Base-by-base conservation (phyloP, 345 rosid species). In the Eucalyptus rudis region DNA sequence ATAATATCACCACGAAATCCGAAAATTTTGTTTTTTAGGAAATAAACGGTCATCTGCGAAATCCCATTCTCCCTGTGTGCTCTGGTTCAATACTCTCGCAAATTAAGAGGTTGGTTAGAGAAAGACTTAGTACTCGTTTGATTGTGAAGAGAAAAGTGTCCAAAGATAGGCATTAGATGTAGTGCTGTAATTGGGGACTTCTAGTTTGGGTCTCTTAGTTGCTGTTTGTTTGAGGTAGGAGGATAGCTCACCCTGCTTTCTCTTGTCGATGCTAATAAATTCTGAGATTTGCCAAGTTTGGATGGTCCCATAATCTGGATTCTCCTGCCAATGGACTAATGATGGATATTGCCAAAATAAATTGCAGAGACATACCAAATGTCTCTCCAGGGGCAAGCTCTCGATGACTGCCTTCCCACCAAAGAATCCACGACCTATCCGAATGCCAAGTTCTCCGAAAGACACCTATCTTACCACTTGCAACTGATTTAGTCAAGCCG, bases 361-460 rank as follows among this genome's bases (percentile, higher is more conserved):
- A 33, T 86, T 24, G 44, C 80, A n/a, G 7, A 43, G 52, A 66
- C 86, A 36, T 87, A 90, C 92, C 94, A 92, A 27, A 13, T 47
- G 86, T 71, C 88, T 90, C 87, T 91, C 94, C 1, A 4, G 62
- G 27, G 62, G 62, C 17, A 59, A 88, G 76, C 88, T 88, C 81
- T 91, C 92, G 13, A 86, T 88, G 50, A 89, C 90, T 62, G 91
- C 94, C 88, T 91, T 93, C 68, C 94, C 93, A 43, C 89, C 93
- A 59, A 91, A 93, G 90, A 93, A 90, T 22, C 94, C 94, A 22
- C 3, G 85, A 19, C 92, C 92, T 68, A 92, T 87, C 40, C 92
- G 92, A 87, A 93, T 92, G 43, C 92, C 91, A 66, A 93, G 92
- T 76, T 92, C 92, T 81, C 94, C 90, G 91, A 83, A 58, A 68